These are phyloP conservation scores for Syzygium aromaticum DNA, from an alignment of 345 rosid genomes.

Conservation along the genomic window DNA sequence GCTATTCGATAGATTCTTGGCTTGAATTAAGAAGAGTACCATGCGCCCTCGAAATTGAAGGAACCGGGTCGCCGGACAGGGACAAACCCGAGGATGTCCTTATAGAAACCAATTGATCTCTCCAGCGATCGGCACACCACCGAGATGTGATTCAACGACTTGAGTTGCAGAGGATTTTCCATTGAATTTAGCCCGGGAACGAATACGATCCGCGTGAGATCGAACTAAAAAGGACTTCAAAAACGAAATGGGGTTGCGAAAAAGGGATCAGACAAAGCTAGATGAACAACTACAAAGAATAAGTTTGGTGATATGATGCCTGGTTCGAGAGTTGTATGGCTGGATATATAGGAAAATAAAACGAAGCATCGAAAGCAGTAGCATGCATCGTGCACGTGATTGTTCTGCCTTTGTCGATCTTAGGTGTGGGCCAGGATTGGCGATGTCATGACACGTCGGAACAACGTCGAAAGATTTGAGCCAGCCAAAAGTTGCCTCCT, in stretches of 20 bases:
- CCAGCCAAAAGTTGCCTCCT: background rate
- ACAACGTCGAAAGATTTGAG: constrained; percentile 1
- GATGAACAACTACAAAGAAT: background rate
- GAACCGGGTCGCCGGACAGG: constrained; percentile 79
- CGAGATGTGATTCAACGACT: constrained; percentile 77
- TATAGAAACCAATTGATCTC: constrained; percentile 63
- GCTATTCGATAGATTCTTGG: background rate
- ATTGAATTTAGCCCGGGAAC: background rate
- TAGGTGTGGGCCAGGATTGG: background rate
- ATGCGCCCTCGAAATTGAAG: constrained; percentile 81
- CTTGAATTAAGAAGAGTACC: constrained; percentile 24
- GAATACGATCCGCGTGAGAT: background rate
- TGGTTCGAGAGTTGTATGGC: background rate
- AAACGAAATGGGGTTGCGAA: background rate
- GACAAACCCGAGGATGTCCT: constrained; percentile 58
- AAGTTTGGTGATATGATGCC: background rate
- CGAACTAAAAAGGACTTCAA: background rate
- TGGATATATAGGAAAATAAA: background rate
- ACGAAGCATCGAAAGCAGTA: background rate
- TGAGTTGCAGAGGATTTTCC: constrained; percentile 62
- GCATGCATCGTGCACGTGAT: background rate
- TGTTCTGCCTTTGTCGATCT: background rate
- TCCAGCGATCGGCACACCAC: constrained; percentile 58
- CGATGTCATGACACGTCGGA: background rate
- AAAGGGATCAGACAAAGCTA: background rate